phyloP scores from a whole-genome alignment of 208 protist species.

The Leishmania amazonensis region DNA sequence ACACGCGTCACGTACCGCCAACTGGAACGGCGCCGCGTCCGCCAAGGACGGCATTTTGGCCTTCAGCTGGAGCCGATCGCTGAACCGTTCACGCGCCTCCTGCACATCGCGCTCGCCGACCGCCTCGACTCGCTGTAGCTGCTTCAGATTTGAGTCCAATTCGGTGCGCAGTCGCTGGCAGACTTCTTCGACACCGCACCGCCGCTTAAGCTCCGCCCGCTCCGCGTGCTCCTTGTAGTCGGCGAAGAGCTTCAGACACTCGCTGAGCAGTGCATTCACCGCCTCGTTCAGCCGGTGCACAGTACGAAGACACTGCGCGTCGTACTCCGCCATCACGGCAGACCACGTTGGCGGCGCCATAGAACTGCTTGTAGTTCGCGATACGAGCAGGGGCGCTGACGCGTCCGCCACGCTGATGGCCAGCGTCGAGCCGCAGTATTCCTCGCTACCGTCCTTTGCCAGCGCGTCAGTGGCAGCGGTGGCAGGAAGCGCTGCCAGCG shows the following conservation, averaged over 20 bases:
- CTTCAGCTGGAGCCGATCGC: constrained; percentile 17
- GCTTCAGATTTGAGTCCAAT: constrained; percentile 23
- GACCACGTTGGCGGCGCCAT: constrained; percentile 10
- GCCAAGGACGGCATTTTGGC: constrained; percentile 16
- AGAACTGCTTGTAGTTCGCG: background rate
- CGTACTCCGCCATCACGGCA: constrained; percentile 29
- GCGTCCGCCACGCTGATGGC: background rate
- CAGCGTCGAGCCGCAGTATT: constrained; percentile 1
- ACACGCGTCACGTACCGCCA: constrained; percentile 54
- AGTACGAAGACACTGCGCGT: constrained; percentile 39
- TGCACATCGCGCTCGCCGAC: constrained; percentile 17
- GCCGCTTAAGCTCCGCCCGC: constrained; percentile 13
- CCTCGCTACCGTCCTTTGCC: background rate
- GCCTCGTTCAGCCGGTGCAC: constrained; percentile 34
- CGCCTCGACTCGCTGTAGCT: constrained; percentile 28
- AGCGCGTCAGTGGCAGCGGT: background rate
- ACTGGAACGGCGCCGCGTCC: constrained; percentile 36
- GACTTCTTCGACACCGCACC: constrained; percentile 18
- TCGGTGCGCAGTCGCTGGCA: constrained; percentile 34
- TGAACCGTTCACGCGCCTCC: constrained; percentile 14
- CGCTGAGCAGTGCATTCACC: constrained; percentile 26
- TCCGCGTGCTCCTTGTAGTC: constrained; percentile 14
- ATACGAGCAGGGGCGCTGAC: constrained; percentile 7
- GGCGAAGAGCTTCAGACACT: constrained; percentile 23
- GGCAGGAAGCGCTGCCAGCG: background rate